phyloP scores from a whole-genome alignment of 345 rosid species.

The Kandelia obovata region DNA sequence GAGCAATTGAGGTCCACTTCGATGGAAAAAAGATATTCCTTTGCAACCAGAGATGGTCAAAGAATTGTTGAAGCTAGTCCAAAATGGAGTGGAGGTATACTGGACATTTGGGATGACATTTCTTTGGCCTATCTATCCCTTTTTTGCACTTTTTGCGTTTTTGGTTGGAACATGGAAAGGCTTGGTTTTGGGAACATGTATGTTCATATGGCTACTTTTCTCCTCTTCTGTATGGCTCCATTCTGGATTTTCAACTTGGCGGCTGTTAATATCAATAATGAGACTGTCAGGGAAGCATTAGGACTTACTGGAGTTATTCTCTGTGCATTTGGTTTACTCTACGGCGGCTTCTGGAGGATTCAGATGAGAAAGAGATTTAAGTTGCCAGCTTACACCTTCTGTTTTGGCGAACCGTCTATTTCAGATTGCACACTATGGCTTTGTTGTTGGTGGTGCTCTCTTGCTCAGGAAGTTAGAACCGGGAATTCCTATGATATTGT shows the following conservation, averaged over 20 bases:
- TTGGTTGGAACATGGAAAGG: slow-evolving; percentile 98
- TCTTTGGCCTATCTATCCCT: slow-evolving; percentile 79
- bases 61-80: slow-evolving; percentile 48
- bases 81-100: slow-evolving; percentile 80
- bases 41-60: slow-evolving; percentile 44
- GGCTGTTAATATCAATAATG: slow-evolving; percentile 68
- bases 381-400: slow-evolving; percentile 68
- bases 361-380: slow-evolving; percentile 85
- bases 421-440: slow-evolving; percentile 80
- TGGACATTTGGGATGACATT: slow-evolving; percentile 86
- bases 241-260: slow-evolving; percentile 91
- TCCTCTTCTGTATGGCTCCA: slow-evolving; percentile 85
- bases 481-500: slow-evolving; percentile 64
- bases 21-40: slow-evolving; percentile 63
- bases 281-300: slow-evolving; percentile 55
- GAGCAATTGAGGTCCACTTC: slow-evolving; percentile 26
- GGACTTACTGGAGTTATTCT: slow-evolving; percentile 68
- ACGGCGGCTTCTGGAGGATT: slow-evolving; percentile 97
- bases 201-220: slow-evolving; percentile 83
- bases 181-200: slow-evolving; percentile 96
- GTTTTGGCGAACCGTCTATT: slow-evolving; percentile 48
- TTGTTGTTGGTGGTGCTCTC: slow-evolving; percentile 87
- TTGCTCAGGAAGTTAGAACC: slow-evolving; percentile 90
- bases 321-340: slow-evolving; percentile 74
- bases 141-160: slow-evolving; percentile 80